A percentile compares a stretch with the other conserved stretches of the same genome.
phyloP scores from a whole-genome alignment of 176 grass and related monocot species.

The Phragmites australis region DNA sequence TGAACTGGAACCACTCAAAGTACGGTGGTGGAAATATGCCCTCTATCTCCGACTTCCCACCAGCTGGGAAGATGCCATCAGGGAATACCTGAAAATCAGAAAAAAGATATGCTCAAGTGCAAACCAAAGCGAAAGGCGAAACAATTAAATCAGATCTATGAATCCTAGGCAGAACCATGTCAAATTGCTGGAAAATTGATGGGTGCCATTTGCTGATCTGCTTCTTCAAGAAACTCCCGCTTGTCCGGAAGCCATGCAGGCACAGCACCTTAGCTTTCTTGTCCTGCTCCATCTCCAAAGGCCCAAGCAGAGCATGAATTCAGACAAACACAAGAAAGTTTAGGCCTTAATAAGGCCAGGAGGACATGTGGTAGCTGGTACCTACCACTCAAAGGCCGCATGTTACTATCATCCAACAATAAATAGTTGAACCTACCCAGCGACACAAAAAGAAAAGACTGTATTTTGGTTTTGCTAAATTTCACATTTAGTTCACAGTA shows the following conservation, averaged over 20 bases:
- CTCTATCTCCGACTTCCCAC: conserved; percentile 72
- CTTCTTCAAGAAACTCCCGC: conserved; percentile 75
- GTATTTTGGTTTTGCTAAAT: neutral
- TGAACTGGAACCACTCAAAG: conserved; percentile 93
- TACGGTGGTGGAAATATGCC: conserved; percentile 79
- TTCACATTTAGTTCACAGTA: neutral
- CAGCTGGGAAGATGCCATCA: conserved; percentile 68
- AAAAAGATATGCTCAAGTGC: neutral
- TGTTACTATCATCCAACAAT: neutral
- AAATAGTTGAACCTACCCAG: conserved; percentile 30
- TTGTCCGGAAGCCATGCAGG: conserved; percentile 77
- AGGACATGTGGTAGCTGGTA: conserved; percentile 49
- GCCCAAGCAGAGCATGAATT: neutral
- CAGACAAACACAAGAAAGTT: neutral
- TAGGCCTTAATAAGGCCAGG: conserved; percentile 19
- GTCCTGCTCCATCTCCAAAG: conserved; percentile 45
- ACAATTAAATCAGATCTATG: neutral
- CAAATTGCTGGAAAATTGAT: conserved; percentile 74
- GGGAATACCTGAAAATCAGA: conserved; percentile 57
- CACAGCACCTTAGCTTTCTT: conserved; percentile 69
- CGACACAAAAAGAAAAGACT: neutral
- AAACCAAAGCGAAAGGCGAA: conserved; percentile 7
- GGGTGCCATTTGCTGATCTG: conserved; percentile 96
- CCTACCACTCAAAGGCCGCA: conserved; percentile 40
- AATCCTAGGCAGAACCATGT: conserved; percentile 45